Base-by-base conservation (phyloP, 2,329 filamentous ascomycete species). In the Cercospora sp. region DNA sequence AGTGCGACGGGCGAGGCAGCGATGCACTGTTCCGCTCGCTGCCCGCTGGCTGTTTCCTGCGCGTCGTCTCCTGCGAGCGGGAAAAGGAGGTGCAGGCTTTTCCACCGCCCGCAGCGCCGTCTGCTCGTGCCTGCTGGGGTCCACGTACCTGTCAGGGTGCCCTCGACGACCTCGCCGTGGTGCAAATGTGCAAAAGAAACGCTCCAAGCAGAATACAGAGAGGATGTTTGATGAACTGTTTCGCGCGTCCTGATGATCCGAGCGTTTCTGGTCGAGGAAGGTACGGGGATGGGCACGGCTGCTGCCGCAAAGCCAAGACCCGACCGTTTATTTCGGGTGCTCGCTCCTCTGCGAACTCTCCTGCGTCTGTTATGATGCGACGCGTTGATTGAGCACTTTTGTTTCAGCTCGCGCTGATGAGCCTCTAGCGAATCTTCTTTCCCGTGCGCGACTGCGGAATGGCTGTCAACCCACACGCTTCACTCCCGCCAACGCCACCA, bases 61-160 rank as follows among this genome's bases (percentile, higher is more conserved):
- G 33, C 53, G 45, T 36, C 60, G 63, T 36, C 42, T 48, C 42
- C 39, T 64, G 36, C 61, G 39, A 18, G 65, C 42, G 42, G 55
- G 61, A 67, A 67, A 67, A 67, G 65, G 65, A 67, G 65, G 65
- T 64, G 61, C 60, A 58, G 31, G 61, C 26, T 63, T 23, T 53
- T 28, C 48, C 45, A 16, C 18, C 53, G 65, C 65, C 20, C 61
- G 30, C 51, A 30, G 28, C 53, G 53, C n/a, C 8, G 23, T 23
- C 58, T 28, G 57, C n/a, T 61, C 12, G 53, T 18, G 55, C 26
- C n/a, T 10, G 55, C 26, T 64, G 31, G 60, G 23, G 26, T 16
- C 18, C 36, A 67, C 65, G 60, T 60, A 67, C 65, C 65, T 67
- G 59, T 31, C 33, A 23, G 26, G 20, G 36, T 26, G 23, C 31